Evolutionary conservation across 1,139 yeast species (phyloP).

Genomic region (Wickerhamomyces sp.): DNA sequence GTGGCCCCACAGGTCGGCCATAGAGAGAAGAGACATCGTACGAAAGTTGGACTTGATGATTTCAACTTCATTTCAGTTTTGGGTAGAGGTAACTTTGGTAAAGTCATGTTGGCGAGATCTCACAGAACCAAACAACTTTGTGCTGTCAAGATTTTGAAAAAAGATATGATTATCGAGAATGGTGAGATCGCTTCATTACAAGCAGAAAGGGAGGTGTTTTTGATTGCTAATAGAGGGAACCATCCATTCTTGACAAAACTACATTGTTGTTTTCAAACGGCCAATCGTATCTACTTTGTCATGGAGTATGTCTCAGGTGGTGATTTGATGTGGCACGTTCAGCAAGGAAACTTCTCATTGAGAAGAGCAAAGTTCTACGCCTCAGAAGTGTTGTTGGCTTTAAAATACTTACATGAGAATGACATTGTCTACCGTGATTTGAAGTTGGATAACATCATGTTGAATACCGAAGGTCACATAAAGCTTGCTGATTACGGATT

Average conservation of each 20-base stretch:
- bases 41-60: slow-evolving; percentile 90
- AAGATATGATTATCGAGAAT: slow-evolving; percentile 89
- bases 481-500: slow-evolving; percentile 96
- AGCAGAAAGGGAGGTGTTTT: slow-evolving; percentile 87
- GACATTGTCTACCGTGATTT: slow-evolving; percentile 96
- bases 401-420: slow-evolving; percentile 90
- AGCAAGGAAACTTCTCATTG: slow-evolving; percentile 82
- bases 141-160: slow-evolving; percentile 93
- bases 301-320: slow-evolving; percentile 99
- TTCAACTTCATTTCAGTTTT: slow-evolving; percentile 89
- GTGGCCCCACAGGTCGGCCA: slow-evolving; percentile 4
- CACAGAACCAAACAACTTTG: slow-evolving; percentile 68
- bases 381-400: slow-evolving; percentile 86
- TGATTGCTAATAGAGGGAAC: slow-evolving; percentile 81
- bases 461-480: slow-evolving; percentile 90
- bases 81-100: slow-evolving; percentile 97
- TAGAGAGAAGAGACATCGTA: slow-evolving; percentile 34
- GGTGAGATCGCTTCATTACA: slow-evolving; percentile 95
- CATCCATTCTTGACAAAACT: slow-evolving; percentile 91
- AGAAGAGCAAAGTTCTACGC: slow-evolving; percentile 95
- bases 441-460: slow-evolving; percentile 86
- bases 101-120: slow-evolving; percentile 94
- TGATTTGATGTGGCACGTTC: slow-evolving; percentile 99
- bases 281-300: slow-evolving; percentile 92
- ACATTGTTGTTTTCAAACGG: slow-evolving; percentile 96